A percentile compares a stretch with the other conserved stretches of the same genome.
Conservation (phyloP, 495 filamentous ascomycete species). For the Xylaria scruposa region DNA sequence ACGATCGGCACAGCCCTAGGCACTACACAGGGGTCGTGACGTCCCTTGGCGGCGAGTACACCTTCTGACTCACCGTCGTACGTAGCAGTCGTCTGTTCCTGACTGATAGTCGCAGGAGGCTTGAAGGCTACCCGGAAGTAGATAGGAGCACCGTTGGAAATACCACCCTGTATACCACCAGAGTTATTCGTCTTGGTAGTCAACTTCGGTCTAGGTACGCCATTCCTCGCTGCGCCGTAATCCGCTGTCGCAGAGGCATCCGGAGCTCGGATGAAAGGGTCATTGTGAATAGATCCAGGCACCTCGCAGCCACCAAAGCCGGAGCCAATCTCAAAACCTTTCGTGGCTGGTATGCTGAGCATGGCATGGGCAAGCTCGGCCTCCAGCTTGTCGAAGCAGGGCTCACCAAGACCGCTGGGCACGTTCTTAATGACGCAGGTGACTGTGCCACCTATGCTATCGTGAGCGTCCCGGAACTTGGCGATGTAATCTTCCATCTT, state of each 20-base stretch:
- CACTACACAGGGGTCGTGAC: conserved; percentile 95
- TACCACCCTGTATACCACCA: conserved; percentile 95
- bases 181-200: conserved; percentile 96
- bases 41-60: conserved; percentile 87
- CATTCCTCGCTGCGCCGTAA: conserved; percentile 45
- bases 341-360: conserved; percentile 96
- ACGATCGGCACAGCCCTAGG: conserved; percentile 75
- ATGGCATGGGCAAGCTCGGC: conserved; percentile 93
- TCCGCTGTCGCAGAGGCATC: conserved; percentile 49
- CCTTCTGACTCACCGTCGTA: conserved; percentile 77
- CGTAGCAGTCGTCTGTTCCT: conserved; percentile 83
- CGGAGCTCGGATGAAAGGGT: conserved; percentile 72
- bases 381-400: conserved; percentile 95
- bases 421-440: conserved; percentile 94
- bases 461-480: conserved; percentile 76
- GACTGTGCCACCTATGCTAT: conserved; percentile 96
- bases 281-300: conserved; percentile 91
- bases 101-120: conserved; percentile 92
- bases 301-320: conserved; percentile 89
- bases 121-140: conserved; percentile 98
- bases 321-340: conserved; percentile 95
- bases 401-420: conserved; percentile 89
- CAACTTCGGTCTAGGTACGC: conserved; percentile 58
- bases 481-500: conserved; percentile 84
- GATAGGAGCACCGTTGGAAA: conserved; percentile 91